These are phyloP conservation scores for Eragrostis nindensis DNA, from an alignment of 176 grass and related monocot genomes.

Conservation along the genomic window DNA sequence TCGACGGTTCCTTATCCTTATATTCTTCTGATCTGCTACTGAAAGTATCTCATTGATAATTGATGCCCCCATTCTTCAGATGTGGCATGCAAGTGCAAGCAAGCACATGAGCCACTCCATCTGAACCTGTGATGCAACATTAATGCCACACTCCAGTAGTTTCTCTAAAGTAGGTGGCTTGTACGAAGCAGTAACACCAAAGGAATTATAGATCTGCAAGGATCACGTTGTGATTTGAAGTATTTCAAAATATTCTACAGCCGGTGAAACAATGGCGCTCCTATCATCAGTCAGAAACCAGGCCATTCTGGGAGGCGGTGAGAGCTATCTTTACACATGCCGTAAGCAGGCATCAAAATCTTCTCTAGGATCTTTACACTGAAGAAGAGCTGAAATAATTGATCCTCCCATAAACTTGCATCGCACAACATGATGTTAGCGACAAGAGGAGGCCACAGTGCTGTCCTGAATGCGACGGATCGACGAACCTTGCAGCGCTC, in stretches of 20 bases:
- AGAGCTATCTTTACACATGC: no score
- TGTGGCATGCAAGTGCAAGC: conserved; percentile 15
- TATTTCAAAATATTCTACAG: conserved; percentile 27
- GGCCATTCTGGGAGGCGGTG: not conserved
- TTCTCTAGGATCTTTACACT: no score
- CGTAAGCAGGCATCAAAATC: no score
- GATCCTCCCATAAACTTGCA: no score
- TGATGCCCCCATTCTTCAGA: not conserved
- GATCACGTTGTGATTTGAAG: conserved; percentile 6
- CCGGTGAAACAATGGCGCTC: no score
- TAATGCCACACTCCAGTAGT: not conserved
- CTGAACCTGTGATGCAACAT: conserved; percentile 36
- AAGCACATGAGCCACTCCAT: conserved; percentile 7
- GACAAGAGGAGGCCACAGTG: not conserved
- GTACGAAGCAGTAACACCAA: not conserved
- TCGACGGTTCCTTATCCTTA: conserved; percentile 1
- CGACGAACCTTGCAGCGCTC: conserved; percentile 13
- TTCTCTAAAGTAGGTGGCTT: conserved; percentile 5
- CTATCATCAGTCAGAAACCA: not conserved
- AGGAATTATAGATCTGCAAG: conserved; percentile 3
- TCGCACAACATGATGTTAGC: no score
- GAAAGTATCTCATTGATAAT: not conserved
- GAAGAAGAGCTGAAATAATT: no score
- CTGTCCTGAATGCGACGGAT: conserved; percentile 45
- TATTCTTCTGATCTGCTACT: not conserved